Evolutionary conservation across 768 basidiomycete genomes (phyloP).

Genomic region (Hericium erinaceus): DNA sequence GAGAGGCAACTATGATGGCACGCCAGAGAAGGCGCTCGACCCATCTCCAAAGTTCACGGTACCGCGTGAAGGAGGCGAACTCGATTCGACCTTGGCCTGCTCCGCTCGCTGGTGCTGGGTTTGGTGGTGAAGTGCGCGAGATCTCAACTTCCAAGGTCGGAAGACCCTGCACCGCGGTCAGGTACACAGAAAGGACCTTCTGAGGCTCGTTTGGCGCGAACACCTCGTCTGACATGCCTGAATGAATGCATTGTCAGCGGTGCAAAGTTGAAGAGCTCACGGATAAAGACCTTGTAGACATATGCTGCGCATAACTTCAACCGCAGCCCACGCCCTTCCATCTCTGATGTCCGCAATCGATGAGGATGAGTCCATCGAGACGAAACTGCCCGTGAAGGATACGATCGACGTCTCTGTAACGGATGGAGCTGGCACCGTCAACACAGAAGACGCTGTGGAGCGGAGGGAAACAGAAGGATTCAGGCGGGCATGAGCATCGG

Average conservation of each 20-base stretch:
- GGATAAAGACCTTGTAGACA: constrained; percentile 62
- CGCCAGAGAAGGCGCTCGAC: constrained; percentile 75
- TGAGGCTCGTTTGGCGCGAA: constrained; percentile 38
- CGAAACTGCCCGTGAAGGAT: constrained; percentile 42
- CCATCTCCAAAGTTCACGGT: constrained; percentile 85
- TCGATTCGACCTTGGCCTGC: constrained; percentile 29
- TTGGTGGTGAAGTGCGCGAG: constrained; percentile 17
- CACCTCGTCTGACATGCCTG: constrained; percentile 73
- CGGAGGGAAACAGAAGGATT: constrained; percentile 34
- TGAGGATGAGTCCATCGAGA: constrained; percentile 31
- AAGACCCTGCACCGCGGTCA: constrained; percentile 46
- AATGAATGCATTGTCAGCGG: constrained; percentile 1
- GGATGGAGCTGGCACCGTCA: constrained; percentile 28
- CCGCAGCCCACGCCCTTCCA: constrained; percentile 62
- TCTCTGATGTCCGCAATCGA: constrained; percentile 50
- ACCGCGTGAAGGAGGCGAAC: constrained; percentile 49
- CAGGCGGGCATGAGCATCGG: constrained; percentile 45
- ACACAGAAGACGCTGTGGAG: constrained; percentile 28
- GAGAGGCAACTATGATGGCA: constrained; percentile 57
- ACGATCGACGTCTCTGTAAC: constrained; percentile 26
- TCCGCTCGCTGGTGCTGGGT: constrained; percentile 21
- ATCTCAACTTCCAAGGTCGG: constrained; percentile 39
- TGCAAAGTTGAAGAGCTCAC: neutral
- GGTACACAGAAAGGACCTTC: constrained; percentile 50
- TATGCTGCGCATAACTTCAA: constrained; percentile 65